These are phyloP conservation scores for Hypoxylon sp. DNA, from an alignment of 2,329 filamentous ascomycete genomes.

Conservation along the genomic window DNA sequence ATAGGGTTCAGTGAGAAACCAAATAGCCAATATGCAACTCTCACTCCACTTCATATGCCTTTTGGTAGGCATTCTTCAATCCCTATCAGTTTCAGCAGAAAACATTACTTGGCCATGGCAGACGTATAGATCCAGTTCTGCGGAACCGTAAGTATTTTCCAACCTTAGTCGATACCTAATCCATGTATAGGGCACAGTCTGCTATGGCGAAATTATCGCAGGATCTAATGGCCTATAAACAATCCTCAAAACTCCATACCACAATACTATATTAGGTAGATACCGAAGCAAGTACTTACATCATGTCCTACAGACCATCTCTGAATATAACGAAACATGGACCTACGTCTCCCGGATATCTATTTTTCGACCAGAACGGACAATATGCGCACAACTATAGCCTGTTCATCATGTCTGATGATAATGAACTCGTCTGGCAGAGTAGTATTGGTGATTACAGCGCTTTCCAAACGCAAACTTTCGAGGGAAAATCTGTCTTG, in stretches of 20 bases:
- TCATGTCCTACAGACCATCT: conserved; percentile 21
- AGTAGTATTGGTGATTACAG: conserved; percentile 46
- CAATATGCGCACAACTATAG: conserved; percentile 43
- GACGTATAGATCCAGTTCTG: conserved; percentile 43
- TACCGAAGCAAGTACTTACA: neutral
- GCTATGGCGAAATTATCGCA: no score
- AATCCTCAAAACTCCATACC: neutral
- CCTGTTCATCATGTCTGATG: conserved; percentile 48
- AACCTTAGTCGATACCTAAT: neutral
- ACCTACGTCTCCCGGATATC: conserved; percentile 42
- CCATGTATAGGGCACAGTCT: no score
- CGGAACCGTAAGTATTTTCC: conserved; percentile 38
- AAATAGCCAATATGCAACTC: conserved; percentile 26
- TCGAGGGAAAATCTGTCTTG: conserved; percentile 53
- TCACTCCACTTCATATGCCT: conserved; percentile 2
- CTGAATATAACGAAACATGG: conserved; percentile 44
- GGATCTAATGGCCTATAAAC: no score
- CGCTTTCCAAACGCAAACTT: conserved; percentile 51
- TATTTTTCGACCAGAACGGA: conserved; percentile 49
- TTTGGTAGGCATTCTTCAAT: conserved; percentile 16
- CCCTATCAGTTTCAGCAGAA: conserved; percentile 28
- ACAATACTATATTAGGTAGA: neutral
- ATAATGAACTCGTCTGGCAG: conserved; percentile 53
- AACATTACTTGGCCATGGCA: conserved; percentile 46
- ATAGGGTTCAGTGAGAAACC: neutral